Percentiles rank a stretch among this genome's conserved stretches.
These are phyloP conservation scores for Colletotrichum navitas DNA, from an alignment of 2,329 filamentous ascomycete genomes.

Conservation along the genomic window DNA sequence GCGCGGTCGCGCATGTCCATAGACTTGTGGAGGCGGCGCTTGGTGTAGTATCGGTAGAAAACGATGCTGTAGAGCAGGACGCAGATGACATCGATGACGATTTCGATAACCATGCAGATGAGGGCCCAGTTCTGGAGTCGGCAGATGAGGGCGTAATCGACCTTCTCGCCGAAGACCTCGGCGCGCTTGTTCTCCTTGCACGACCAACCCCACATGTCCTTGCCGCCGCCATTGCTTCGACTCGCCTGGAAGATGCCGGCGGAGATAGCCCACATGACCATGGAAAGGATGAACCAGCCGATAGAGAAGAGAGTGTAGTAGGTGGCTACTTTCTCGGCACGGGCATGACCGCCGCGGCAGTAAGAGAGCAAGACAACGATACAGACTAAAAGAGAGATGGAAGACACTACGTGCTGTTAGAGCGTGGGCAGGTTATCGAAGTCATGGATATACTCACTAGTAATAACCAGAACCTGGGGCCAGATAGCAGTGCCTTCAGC, in stretches of 20 bases:
- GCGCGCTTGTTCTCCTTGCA: conserved; percentile 89
- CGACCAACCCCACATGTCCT: conserved; percentile 99
- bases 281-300: conserved; percentile 92
- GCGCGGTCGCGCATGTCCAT: conserved; percentile 97
- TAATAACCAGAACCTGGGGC: conserved; percentile 89
- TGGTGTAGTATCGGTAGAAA: conserved; percentile 98
- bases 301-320: conserved; percentile 97
- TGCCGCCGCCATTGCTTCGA: conserved; percentile 75
- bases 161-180: conserved; percentile 80
- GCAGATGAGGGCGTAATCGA: conserved; percentile 92
- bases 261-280: conserved; percentile 91
- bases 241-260: conserved; percentile 86
- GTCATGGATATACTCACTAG: conserved; percentile 42
- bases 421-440: not conserved
- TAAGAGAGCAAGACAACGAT: conserved; percentile 87
- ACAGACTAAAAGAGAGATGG: conserved; percentile 83
- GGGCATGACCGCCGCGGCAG: conserved; percentile 86
- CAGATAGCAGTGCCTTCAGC: conserved; percentile 82
- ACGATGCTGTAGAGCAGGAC: conserved; percentile 94
- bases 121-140: conserved; percentile 95
- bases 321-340: conserved; percentile 91
- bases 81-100: conserved; percentile 91
- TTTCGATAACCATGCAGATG: conserved; percentile 96
- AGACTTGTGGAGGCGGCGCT: conserved; percentile 93
- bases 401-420: conserved; percentile 67